Evolutionary conservation across 2,329 filamentous ascomycete species (phyloP).

Genomic region (Trichoderma afroharzianum): DNA sequence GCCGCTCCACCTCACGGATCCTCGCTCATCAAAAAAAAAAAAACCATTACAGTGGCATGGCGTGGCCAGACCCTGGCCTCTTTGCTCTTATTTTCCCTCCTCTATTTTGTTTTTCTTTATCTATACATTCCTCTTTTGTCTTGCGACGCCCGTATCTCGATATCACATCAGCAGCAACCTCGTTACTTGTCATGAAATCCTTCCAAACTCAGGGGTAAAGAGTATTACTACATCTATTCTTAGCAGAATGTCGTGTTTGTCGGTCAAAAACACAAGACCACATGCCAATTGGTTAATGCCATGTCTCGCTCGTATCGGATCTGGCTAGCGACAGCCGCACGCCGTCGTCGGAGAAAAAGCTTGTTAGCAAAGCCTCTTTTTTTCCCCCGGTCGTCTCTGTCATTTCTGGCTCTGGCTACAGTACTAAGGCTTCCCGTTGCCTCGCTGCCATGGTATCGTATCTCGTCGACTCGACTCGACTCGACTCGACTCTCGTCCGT

Average conservation of each 20-base stretch:
- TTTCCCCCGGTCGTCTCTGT: background rate
- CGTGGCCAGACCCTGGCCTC: background rate
- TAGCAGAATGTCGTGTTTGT: background rate
- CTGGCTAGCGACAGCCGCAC: background rate
- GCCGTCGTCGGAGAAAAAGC: background rate
- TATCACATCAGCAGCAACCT: background rate
- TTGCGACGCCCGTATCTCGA: slow-evolving; percentile 2
- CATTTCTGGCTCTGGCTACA: background rate
- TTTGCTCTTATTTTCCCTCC: background rate
- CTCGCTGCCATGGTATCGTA: background rate
- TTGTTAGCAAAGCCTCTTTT: background rate
- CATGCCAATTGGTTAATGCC: background rate
- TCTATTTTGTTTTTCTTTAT: background rate
- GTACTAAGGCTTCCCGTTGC: background rate
- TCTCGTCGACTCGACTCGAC: too few relatives aligned
- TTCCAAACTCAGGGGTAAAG: background rate
- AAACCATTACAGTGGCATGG: background rate
- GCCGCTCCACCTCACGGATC: slow-evolving; percentile 10
- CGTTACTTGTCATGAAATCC: background rate
- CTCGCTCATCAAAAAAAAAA: slow-evolving; percentile 12
- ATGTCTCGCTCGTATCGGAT: background rate
- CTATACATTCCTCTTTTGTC: background rate
- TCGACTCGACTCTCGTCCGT: background rate
- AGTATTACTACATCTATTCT: background rate
- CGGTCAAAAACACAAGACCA: background rate